Percentiles rank a stretch among this genome's conserved stretches.
phyloP scores from a whole-genome alignment of 306 rosid species.

The Styphnolobium japonicum region DNA sequence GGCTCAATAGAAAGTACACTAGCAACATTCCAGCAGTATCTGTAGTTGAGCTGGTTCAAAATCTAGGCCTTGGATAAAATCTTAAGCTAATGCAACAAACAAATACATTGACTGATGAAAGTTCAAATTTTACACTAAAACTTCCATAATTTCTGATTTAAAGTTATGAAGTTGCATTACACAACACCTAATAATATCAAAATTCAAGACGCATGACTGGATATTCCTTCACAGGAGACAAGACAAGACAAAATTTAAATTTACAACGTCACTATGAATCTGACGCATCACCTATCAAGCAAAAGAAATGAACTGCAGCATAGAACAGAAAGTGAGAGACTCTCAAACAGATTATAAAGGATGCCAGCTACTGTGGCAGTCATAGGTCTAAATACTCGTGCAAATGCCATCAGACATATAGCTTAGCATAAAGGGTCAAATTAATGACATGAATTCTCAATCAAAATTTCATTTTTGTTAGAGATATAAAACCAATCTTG shows the following conservation, averaged over 20 bases:
- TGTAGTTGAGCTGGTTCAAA: not conserved
- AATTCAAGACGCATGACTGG: not conserved
- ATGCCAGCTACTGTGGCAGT: constrained; percentile 1
- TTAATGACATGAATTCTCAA: not conserved
- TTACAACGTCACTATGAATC: not conserved
- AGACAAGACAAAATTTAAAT: not conserved
- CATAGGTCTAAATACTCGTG: not conserved
- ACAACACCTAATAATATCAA: not conserved
- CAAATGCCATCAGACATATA: constrained; percentile 5
- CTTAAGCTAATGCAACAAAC: not conserved
- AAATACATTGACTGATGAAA: not conserved
- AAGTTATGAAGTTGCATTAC: not conserved
- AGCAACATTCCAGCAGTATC: not conserved
- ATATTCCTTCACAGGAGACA: not conserved
- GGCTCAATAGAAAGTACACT: not conserved
- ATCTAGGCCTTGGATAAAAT: not conserved
- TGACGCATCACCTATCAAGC: not conserved
- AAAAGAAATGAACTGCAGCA: constrained; percentile 1
- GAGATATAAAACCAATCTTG: too few species aligned
- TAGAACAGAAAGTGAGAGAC: not conserved
- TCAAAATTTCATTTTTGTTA: not conserved
- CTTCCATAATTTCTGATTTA: not conserved
- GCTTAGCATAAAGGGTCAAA: constrained; percentile 27
- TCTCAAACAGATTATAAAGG: constrained; percentile 8
- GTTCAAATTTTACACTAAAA: not conserved